These are phyloP conservation scores for Neurospora sp. DNA, from an alignment of 495 filamentous ascomycete species.

Conservation along the genomic window DNA sequence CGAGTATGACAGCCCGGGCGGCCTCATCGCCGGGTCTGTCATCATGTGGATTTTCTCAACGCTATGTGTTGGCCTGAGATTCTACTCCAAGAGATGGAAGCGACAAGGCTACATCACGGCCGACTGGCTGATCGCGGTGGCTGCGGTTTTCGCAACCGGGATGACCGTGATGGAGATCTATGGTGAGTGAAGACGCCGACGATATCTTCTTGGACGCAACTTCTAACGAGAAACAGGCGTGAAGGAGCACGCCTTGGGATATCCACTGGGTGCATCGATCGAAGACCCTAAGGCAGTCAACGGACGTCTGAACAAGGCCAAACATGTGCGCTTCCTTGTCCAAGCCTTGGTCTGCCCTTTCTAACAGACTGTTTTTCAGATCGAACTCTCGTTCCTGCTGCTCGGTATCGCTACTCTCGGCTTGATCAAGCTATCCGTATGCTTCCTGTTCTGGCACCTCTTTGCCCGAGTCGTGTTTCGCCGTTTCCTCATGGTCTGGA, in stretches of 20 bases:
- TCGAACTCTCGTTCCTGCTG: constrained; percentile 1
- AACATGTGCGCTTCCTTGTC: constrained; percentile 1
- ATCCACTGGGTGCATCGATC: neutral
- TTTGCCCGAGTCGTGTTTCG: constrained; percentile 8
- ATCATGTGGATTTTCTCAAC: constrained; percentile 1
- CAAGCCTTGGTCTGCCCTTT: neutral
- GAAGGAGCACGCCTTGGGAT: neutral
- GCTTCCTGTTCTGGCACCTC: constrained; percentile 13
- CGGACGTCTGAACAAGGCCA: constrained; percentile 3
- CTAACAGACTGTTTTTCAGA: neutral
- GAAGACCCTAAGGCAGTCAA: constrained; percentile 4
- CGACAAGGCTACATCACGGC: constrained; percentile 2
- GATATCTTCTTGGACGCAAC: neutral
- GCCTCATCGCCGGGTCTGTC: constrained; percentile 2
- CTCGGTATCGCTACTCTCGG: constrained; percentile 5
- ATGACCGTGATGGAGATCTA: constrained; percentile 5
- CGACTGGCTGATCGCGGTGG: constrained; percentile 7
- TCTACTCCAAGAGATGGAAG: constrained; percentile 7
- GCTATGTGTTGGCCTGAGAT: constrained; percentile 4
- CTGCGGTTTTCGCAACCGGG: constrained; percentile 1
- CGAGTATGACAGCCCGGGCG: constrained; percentile 6
- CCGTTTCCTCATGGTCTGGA: constrained; percentile 14
- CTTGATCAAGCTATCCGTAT: constrained; percentile 8
- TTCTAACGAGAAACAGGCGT: neutral
- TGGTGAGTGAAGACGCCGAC: neutral